A percentile compares a stretch with the other conserved stretches of the same genome.
phyloP scores from a whole-genome alignment of 176 grass and related monocot species.

The Eremochloa ophiuroides region DNA sequence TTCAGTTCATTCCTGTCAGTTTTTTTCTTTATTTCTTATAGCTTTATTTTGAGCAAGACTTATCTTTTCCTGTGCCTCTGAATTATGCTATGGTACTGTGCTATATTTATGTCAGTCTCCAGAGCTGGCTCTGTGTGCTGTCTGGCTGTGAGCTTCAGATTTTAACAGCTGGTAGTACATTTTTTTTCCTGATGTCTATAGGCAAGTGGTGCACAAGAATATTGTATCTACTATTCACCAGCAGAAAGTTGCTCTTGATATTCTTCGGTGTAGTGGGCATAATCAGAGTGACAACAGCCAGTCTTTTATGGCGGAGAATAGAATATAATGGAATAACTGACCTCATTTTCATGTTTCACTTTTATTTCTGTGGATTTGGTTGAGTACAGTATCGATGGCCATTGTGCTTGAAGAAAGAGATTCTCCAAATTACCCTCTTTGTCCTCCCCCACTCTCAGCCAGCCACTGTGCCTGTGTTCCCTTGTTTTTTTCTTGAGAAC shows the following conservation, averaged over 20 bases:
- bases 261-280: conserved; percentile 47
- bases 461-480: conserved; percentile 5
- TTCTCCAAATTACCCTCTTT: conserved; percentile 34
- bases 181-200: conserved; percentile 9
- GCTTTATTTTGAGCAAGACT: not conserved
- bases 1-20: not conserved
- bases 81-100: not conserved
- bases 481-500: conserved; percentile 17
- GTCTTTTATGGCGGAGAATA: conserved; percentile 37
- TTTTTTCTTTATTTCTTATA: not conserved
- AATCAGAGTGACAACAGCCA: conserved; percentile 29
- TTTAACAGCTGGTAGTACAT: conserved; percentile 13
- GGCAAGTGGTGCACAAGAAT: not conserved
- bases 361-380: not conserved
- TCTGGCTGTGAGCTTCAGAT: conserved; percentile 3
- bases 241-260: conserved; percentile 24
- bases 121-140: not conserved
- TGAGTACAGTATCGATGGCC: not conserved
- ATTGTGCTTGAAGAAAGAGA: conserved; percentile 38
- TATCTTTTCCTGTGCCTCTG: not conserved
- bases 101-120: not conserved
- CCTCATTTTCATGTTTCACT: not conserved
- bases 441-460: conserved; percentile 6
- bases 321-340: conserved; percentile 29
- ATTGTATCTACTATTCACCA: not conserved